Base-by-base conservation (phyloP, 2,329 filamentous ascomycete species). In the Ambrosiella beaveri region DNA sequence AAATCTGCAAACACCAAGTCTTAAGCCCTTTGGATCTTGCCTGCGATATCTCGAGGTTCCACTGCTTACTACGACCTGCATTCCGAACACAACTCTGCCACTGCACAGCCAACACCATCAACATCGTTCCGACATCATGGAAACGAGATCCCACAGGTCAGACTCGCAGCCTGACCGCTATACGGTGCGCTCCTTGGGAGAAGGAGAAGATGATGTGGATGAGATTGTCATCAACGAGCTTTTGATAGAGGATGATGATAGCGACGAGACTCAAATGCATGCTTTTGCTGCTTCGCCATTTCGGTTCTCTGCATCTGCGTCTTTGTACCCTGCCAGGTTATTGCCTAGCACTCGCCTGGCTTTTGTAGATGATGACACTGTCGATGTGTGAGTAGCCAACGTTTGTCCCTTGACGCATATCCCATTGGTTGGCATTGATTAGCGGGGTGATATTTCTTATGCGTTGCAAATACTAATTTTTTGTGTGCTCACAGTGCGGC, bases 401-500 rank as follows among this genome's bases (percentile, higher is more conserved):
- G 3, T 27, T 27, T 4, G 3, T 39, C 15, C 19, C 37, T 17
- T 27, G 17, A 17, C 27, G 27, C 27, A 27, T 4, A 27, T 27
- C 27, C 19, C 27, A 27, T 5, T 27, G 27, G 27, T 27, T 27
- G 3, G 27, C 27, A 27, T 27, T 27, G 27, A 27, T 27, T 27
- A 4, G 27, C 5, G 27, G 27, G 27, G 27, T 27, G 27, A 27
- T 27, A 27, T 27, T 27, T 27, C 27, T 27, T 27, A 19, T 35
- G 56, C 7, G 15, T 36, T 7, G 19, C 12, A 15, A 12, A 15
- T 41, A 15, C 50, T 57, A 40, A 55, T 40, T 35, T 17, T 55
- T 54, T 38, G 39, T 8, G 27, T 41, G 15, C 15, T 38, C 66
- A 51, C 56, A 73, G 71, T 57, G 69, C 68, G 59, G 70, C 71